Conservation (phyloP, 106 monocot genomes). For the Dioscorea alata region DNA sequence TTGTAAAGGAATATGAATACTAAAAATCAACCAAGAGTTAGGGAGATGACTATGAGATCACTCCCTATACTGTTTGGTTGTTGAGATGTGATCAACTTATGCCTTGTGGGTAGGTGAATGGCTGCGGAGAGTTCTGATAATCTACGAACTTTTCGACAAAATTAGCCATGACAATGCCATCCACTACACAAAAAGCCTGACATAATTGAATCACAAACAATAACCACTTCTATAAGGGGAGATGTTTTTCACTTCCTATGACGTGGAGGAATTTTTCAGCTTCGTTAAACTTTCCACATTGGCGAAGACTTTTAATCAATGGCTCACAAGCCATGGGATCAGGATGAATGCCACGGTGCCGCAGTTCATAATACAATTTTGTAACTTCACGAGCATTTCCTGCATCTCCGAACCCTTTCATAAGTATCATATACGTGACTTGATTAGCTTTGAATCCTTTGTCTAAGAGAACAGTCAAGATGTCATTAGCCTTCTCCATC, state of each 20-base stretch:
- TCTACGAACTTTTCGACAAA: too few species aligned
- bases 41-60: too few species aligned
- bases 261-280: constrained; percentile 42
- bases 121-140: too few species aligned
- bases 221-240: background rate
- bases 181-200: too few species aligned
- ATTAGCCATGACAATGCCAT: too few species aligned
- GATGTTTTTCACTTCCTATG: constrained; percentile 18
- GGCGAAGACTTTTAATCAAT: constrained; percentile 39
- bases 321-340: constrained; percentile 26
- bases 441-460: constrained; percentile 57
- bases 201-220: too few species aligned
- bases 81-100: too few species aligned
- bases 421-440: constrained; percentile 43
- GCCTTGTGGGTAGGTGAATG: too few species aligned
- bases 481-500: constrained; percentile 52
- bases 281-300: constrained; percentile 54
- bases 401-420: constrained; percentile 53
- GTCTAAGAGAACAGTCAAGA: constrained; percentile 49
- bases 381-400: constrained; percentile 27
- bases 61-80: too few species aligned
- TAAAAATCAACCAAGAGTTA: too few species aligned
- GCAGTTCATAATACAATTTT: constrained; percentile 71
- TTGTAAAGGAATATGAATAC: too few species aligned
- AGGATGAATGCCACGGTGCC: constrained; percentile 32